Evolutionary conservation across 2,329 filamentous ascomycete species (phyloP).

Genomic region (Pseudogymnoascus sp.): DNA sequence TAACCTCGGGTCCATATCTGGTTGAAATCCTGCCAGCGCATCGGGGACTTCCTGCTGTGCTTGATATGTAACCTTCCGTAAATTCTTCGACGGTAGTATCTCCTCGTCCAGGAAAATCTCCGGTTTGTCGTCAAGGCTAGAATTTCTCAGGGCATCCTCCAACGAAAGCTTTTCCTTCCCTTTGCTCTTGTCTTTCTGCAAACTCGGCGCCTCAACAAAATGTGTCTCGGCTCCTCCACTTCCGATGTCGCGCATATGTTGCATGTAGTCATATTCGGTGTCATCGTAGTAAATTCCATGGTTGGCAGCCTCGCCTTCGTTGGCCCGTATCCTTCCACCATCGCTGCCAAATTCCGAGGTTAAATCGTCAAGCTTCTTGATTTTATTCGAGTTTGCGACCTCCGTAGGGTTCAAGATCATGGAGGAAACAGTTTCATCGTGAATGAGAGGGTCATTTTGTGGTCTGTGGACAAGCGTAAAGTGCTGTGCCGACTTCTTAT

Average conservation of each 20-base stretch:
- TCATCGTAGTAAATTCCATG: slow-evolving; percentile 95
- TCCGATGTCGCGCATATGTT: slow-evolving; percentile 88
- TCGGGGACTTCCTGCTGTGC: slow-evolving; percentile 91
- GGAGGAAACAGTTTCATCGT: slow-evolving; percentile 80
- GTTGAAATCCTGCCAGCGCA: slow-evolving; percentile 85
- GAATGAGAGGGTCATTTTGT: slow-evolving; percentile 94
- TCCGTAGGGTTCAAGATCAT: slow-evolving; percentile 77
- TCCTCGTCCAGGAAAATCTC: slow-evolving; percentile 63
- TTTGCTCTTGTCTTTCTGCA: slow-evolving; percentile 60
- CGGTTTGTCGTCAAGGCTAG: slow-evolving; percentile 49
- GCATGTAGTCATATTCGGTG: slow-evolving; percentile 97
- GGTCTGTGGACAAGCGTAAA: slow-evolving; percentile 93
- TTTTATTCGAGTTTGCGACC: slow-evolving; percentile 44
- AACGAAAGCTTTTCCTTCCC: slow-evolving; percentile 69
- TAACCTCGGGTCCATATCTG: slow-evolving; percentile 92
- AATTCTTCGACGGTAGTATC: slow-evolving; percentile 72
- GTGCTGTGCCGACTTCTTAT: slow-evolving; percentile 90
- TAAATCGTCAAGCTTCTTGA: slow-evolving; percentile 69
- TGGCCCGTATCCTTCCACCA: slow-evolving; percentile 60
- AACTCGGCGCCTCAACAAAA: slow-evolving; percentile 68
- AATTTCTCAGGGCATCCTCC: slow-evolving; percentile 70
- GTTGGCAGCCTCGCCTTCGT: slow-evolving; percentile 93
- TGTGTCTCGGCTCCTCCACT: slow-evolving; percentile 62
- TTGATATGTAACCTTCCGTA: slow-evolving; percentile 74
- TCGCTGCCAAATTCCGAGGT: slow-evolving; percentile 67